phyloP scores from a whole-genome alignment of 225 moss, liverwort and hornwort species.

The Physcomitrium patens region DNA sequence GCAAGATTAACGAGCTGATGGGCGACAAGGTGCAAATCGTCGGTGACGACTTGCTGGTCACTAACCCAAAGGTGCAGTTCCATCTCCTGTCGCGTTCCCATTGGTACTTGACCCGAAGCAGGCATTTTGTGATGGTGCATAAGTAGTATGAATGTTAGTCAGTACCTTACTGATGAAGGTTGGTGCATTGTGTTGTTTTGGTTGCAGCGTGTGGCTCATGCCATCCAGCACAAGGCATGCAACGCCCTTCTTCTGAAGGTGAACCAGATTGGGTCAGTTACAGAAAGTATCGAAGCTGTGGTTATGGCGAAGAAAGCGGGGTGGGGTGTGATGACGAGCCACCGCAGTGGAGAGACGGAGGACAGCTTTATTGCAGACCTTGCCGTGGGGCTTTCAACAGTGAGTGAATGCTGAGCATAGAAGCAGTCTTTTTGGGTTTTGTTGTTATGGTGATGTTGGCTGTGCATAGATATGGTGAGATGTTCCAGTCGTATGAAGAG shows the following conservation, averaged over 20 bases:
- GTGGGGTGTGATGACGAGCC: constrained; percentile 97
- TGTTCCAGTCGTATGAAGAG: neutral
- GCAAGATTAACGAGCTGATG: constrained; percentile 55
- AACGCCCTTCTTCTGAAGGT: constrained; percentile 94
- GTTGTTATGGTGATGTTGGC: neutral
- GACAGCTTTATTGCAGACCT: constrained; percentile 94
- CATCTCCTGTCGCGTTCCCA: neutral
- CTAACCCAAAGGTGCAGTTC: constrained; percentile 74
- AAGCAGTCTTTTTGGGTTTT: neutral
- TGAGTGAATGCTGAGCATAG: neutral
- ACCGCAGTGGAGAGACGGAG: constrained; percentile 94
- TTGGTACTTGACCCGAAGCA: neutral
- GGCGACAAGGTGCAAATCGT: constrained; percentile 91
- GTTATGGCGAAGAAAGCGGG: constrained; percentile 89
- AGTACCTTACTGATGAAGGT: neutral
- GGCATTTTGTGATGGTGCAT: neutral
- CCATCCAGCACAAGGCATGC: constrained; percentile 80
- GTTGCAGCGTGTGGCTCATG: constrained; percentile 68
- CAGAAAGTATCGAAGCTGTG: constrained; percentile 92
- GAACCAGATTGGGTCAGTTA: constrained; percentile 91
- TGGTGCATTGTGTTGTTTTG: neutral
- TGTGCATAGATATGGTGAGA: too few species aligned
- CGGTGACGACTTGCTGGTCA: constrained; percentile 93
- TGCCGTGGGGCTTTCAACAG: constrained; percentile 85
- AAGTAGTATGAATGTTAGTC: too few species aligned